Base-by-base conservation (phyloP, 2,329 filamentous ascomycete species). In the Trichoderma koningii region DNA sequence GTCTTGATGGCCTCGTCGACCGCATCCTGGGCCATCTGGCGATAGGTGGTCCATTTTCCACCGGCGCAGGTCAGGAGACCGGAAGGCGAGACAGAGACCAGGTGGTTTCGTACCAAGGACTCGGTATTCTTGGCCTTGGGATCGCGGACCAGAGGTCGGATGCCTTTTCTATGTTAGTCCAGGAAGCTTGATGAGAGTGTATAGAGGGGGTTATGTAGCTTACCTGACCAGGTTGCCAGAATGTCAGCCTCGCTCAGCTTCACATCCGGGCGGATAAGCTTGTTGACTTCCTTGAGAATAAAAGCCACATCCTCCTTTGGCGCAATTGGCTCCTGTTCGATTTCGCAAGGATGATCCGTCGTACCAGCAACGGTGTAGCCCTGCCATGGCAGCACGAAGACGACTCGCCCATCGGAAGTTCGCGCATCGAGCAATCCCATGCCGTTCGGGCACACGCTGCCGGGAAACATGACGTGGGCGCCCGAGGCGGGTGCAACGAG, bases 21-120 rank as follows among this genome's bases (percentile, higher is more conserved):
- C 55, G 90, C 89, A 72, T 94, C 90, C 76, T 95, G 89, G 60
- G 91, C 89, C 91, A 95, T 95, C 74, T 93, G 89, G 63, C 91
- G 89, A 79, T 94, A 95, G 12, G 91, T 95, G 6, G 91, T 95
- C 91, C 91, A 94, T 79, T 94, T 95, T 68, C 91, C 91, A 70
- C 91, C 91, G 41, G 90, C 90, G 76, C 90, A 92, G 59, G 91
- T 94, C 70, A 95, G 80, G 17, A 95, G 83, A 15, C 90, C 91
- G 1, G 90, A 90, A 6, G 85, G 77, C 21, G 91, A 93, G 48
- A 90, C 85, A 59, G 89, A 89, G 70, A 94, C 85, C 59, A 95
- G 83, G 74, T 95, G 91, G 78, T 89, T 93, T 69, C 91, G 89
- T 66, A 95, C 91, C 56, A 94, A 86, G 57, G 91, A 91, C 76